Base-by-base conservation (phyloP, 2,329 filamentous ascomycete genomes). In the Lecanosticta acicola region DNA sequence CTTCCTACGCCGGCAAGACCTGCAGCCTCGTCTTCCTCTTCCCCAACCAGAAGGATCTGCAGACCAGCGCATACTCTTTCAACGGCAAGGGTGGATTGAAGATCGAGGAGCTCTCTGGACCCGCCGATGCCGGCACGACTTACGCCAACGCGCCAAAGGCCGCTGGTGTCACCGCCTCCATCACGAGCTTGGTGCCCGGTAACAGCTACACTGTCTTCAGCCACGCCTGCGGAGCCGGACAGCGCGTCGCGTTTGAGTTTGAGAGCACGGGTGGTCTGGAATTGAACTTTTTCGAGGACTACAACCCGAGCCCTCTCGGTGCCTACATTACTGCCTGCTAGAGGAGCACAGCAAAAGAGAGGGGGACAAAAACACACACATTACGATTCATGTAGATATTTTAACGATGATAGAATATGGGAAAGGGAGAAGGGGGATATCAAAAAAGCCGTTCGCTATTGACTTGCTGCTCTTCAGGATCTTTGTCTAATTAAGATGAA, bases 1-100 rank as follows among this genome's bases (percentile, higher is more conserved):
- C 65, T 3, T 65, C 66, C 3, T 72, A 78, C 55, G 56, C 68
- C 3, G 78, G 77, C 54, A 78, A 79, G 66, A 78, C 68, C 4
- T 87, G 83, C 68, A 76, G 72, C 43, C 69, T 85, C 5, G 68
- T 82, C 46, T 86, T 86, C 75, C 70, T 84, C 36, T 77, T 85
- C 66, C 82, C 83, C 11, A 54, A 68, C 41, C 64, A 78, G 51
- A 58, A 69, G n/a, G 65, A 81, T 29, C 75, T 84, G 13, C 65
- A 78, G 64, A 81, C 79, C 1, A 80, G 79, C 0, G 69, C 71
- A 8, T 83, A 71, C 64, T 74, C 66, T 17, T 78, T 76, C 59
- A 53, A 46, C 41, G 53, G 52, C 40, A 45, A 53, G 19, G 57
- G 57, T 29, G 42, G 43, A 4, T 18, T 59, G 16, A 44, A 46